A percentile compares a stretch with the other conserved stretches of the same genome.
These are phyloP conservation scores for Stagonosporopsis rhizophila DNA, from an alignment of 2,329 filamentous ascomycete genomes.

Conservation along the genomic window DNA sequence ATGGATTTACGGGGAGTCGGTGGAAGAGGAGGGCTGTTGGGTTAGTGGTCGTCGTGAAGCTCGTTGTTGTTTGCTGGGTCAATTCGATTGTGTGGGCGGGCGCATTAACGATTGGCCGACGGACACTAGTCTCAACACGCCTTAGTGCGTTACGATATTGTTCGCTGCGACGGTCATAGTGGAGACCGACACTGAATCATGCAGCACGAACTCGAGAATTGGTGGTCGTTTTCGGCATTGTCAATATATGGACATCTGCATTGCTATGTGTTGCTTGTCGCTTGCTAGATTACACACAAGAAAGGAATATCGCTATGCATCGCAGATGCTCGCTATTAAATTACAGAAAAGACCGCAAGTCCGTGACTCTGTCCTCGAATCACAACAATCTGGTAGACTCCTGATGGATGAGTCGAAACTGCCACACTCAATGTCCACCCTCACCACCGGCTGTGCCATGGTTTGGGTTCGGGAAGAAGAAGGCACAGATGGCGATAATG, in stretches of 20 bases:
- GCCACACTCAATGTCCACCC: slow-evolving; percentile 18
- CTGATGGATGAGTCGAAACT: too few relatives aligned
- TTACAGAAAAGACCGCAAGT: not conserved
- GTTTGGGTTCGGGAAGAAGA: slow-evolving; percentile 65
- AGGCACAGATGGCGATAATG: slow-evolving; percentile 67
- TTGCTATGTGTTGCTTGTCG: not conserved
- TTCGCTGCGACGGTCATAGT: not conserved
- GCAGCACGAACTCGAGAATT: not conserved
- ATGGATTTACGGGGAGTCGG: slow-evolving; percentile 31
- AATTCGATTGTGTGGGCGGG: slow-evolving; percentile 25
- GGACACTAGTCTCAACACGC: not conserved
- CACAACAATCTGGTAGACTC: not conserved
- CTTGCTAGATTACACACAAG: slow-evolving; percentile 21
- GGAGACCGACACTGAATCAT: not conserved
- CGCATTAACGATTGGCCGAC: not conserved
- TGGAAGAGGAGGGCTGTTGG: slow-evolving; percentile 36
- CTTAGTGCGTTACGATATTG: not conserved
- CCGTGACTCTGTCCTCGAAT: not conserved
- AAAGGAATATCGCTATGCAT: slow-evolving; percentile 2
- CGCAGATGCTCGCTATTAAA: slow-evolving; percentile 13
- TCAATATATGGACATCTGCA: not conserved
- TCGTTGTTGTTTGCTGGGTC: not conserved
- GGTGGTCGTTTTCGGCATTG: not conserved
- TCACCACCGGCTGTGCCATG: slow-evolving; percentile 9
- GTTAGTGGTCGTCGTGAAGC: slow-evolving; percentile 40